Base-by-base conservation (phyloP, 208 protist genomes). In the Lotmaria passim region DNA sequence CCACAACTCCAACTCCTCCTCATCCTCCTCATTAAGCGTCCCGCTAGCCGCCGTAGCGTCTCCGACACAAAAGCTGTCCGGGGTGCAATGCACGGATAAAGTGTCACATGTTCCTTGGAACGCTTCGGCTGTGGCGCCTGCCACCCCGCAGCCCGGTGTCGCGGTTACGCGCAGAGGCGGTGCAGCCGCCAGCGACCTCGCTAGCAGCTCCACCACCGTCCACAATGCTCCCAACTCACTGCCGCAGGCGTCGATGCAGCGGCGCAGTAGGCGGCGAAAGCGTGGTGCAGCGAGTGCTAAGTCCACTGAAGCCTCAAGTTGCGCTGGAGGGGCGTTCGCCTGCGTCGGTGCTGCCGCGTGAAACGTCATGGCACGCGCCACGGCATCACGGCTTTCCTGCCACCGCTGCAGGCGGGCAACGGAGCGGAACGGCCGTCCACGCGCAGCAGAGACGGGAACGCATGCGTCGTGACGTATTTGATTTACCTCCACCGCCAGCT, bases 401-500 rank as follows among this genome's bases (percentile, higher is more conserved):
- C 69, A 75, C 19, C 28, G 69, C 21, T 30, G 23, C 23, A 47
- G 53, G 24, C 7, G 69, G 8, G 24, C 14, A n/a, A 69, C 44
- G 12, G 61, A 62, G 33, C 69, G 69, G 23, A 69, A 75, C 5
- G 69, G 52, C 26, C 61, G 52, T 43, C 10, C 19, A 8, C 15
- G 11, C 43, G 23, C 61, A 15, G 36, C n/a, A 7, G 69, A 75
- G 8, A 39, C n/a, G 6, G 38, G 14, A 0, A 39, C n/a, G n/a
- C 14, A 28, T 3, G n/a, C 19, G 19, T 69, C 69, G 0, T 64
- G 50, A 0, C n/a, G 7, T 3, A 62, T 10, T 1, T 41, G 51
- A 21, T 93, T 93, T 24, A 79, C 64, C 38, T 81, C 61, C 33
- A 85, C 59, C 2, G 82, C 75, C 7, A 86, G 67, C 4, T 59